Base-by-base conservation (phyloP, 2,329 filamentous ascomycete genomes). In the Colletotrichum sp. region DNA sequence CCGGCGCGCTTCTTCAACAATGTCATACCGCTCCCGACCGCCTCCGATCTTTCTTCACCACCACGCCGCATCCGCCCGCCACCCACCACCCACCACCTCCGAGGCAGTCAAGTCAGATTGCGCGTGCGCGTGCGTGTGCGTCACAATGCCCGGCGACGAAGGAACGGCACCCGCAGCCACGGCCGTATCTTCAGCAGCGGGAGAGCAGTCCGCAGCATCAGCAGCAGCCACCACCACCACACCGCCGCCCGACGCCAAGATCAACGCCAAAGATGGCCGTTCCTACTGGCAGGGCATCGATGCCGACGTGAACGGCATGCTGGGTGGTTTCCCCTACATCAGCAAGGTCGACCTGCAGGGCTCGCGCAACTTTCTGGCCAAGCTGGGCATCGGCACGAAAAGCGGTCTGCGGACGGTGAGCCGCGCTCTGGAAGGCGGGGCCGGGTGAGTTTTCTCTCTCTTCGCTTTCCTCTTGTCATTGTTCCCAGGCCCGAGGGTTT, bases 311-410 rank as follows among this genome's bases (percentile, higher is more conserved):
- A 90, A 94, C 79, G 95, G 95, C 81, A 96, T 97, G 93, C 93
- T 98, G 2, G 96, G 95, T 76, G 94, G 96, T 84, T 87, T 87
- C 82, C 86, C 15, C 89, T 92, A 70, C 82, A 89, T 94, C 80
- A 93, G 92, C 39, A 90, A 91, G 76, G 89, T 94, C 75, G 95
- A 96, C 82, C 87, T 96, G 9, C 91, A 77, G 71, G 93, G 93
- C 56, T 94, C 92, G 1, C 89, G 90, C 39, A 92, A 89, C 68
- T 95, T 96, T 83, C 84, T 95, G 39, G 89, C 91, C 16, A 94
- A 94, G 80, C 85, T 96, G 6, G 90, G 90, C 9, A 82, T 89
- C 65, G 82, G 81, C 39, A 78, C 81, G 69, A 84, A 83, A 74
- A 81, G 79, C 5, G 83, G 84, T 6, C 82, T 83, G 66, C 76